phyloP scores from a whole-genome alignment of 2,329 filamentous ascomycete species.

The Cylindrodendrum hubeiense region DNA sequence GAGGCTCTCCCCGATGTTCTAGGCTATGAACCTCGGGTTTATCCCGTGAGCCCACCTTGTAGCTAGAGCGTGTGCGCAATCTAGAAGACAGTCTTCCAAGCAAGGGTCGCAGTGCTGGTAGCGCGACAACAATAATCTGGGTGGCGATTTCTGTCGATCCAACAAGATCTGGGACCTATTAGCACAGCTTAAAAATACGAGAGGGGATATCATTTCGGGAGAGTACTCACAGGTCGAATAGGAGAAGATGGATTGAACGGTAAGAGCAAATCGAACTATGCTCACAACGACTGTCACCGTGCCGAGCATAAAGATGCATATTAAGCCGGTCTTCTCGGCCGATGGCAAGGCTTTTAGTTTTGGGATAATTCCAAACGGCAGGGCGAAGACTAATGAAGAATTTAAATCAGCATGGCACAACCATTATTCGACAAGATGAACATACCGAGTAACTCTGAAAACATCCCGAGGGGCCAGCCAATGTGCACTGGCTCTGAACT shows the following conservation, averaged over 20 bases:
- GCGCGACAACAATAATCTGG: background rate
- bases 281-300: background rate
- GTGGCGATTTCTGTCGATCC: background rate
- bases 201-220: too few species aligned
- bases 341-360: background rate
- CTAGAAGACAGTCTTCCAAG: too few species aligned
- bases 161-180: background rate
- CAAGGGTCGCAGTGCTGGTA: slow-evolving; percentile 2
- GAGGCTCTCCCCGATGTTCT: too few species aligned
- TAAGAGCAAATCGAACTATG: slow-evolving; percentile 3
- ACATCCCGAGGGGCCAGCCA: background rate
- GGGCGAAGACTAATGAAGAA: background rate
- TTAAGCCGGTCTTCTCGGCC: background rate
- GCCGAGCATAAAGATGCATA: background rate
- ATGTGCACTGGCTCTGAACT: background rate
- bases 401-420: too few species aligned
- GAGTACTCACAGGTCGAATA: background rate
- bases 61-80: too few species aligned
- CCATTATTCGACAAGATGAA: background rate
- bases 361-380: slow-evolving; percentile 1
- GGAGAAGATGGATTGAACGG: background rate
- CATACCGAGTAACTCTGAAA: slow-evolving; percentile 1
- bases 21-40: too few species aligned
- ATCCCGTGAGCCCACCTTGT: too few species aligned
- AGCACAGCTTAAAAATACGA: background rate